Conservation (phyloP, 2,329 filamentous ascomycete species). For the Cladosporium sp. region DNA sequence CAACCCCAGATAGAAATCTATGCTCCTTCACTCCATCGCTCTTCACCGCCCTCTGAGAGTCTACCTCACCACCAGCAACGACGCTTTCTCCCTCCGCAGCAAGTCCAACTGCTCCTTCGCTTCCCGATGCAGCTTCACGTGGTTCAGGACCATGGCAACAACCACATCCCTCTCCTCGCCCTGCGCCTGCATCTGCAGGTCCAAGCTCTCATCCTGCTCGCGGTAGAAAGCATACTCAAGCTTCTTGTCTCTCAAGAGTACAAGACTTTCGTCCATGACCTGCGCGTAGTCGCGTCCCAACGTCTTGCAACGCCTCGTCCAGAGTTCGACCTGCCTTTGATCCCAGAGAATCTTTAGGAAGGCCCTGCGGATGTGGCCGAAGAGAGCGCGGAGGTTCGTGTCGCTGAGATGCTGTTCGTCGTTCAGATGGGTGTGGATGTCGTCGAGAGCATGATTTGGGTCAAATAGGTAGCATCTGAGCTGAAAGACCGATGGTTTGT, state of each 20-base stretch:
- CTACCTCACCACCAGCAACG: not conserved
- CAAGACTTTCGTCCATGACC: not conserved
- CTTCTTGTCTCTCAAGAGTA: not conserved
- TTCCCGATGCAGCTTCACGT: not conserved
- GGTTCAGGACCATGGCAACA: not conserved
- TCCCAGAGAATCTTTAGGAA: not conserved
- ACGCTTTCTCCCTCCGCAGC: not conserved
- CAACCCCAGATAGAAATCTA: not conserved
- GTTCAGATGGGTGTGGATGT: not conserved
- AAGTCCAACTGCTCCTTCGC: not conserved
- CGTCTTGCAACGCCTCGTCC: not conserved
- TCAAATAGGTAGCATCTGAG: not conserved
- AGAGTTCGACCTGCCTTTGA: not conserved
- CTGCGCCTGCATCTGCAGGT: not conserved
- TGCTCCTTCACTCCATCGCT: no score
- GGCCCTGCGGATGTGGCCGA: conserved; percentile 1
- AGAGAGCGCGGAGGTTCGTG: not conserved
- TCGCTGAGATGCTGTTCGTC: not conserved
- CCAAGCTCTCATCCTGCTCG: not conserved
- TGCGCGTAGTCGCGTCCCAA: not conserved
- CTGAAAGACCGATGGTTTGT: no score
- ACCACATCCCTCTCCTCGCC: not conserved
- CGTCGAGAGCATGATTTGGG: not conserved
- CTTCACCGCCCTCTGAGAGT: no score
- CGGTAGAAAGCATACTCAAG: not conserved